Percentiles rank a stretch among this genome's conserved stretches.
These are phyloP conservation scores for Cercospora nicotianae DNA, from an alignment of 2,329 filamentous ascomycete species.

Conservation along the genomic window DNA sequence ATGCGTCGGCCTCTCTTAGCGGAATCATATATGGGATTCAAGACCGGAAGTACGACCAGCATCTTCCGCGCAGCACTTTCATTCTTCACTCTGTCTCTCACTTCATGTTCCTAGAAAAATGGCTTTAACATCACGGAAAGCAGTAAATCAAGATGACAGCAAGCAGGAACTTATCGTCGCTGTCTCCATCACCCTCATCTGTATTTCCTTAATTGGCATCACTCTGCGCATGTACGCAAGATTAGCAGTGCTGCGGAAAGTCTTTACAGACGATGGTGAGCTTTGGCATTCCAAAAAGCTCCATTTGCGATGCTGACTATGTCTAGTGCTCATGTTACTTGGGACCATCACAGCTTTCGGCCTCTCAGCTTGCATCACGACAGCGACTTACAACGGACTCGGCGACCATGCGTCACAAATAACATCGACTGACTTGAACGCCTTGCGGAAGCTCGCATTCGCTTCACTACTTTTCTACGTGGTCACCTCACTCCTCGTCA, in stretches of 20 bases:
- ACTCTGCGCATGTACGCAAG: conserved; percentile 20
- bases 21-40: not conserved
- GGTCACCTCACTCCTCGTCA: conserved; percentile 17
- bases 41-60: not conserved
- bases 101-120: not conserved
- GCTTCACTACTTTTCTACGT: conserved; percentile 15
- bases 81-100: not conserved
- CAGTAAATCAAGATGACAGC: conserved; percentile 1
- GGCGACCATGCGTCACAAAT: conserved; percentile 14
- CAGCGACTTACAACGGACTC: conserved; percentile 20
- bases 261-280: conserved; percentile 25
- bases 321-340: conserved; percentile 16
- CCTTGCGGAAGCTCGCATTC: conserved; percentile 18
- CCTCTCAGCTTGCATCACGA: conserved; percentile 14
- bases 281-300: not conserved
- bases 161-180: conserved; percentile 21
- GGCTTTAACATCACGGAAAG: not conserved
- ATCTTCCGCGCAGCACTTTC: not conserved
- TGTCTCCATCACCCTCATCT: conserved; percentile 19
- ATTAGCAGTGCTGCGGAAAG: conserved; percentile 17
- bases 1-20: not conserved
- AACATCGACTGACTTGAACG: not conserved
- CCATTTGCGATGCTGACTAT: conserved; percentile 5
- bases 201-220: conserved; percentile 14
- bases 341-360: conserved; percentile 19